phyloP scores from a whole-genome alignment of 371 early-diverging fungal genomes.

The Circinella umbellata region DNA sequence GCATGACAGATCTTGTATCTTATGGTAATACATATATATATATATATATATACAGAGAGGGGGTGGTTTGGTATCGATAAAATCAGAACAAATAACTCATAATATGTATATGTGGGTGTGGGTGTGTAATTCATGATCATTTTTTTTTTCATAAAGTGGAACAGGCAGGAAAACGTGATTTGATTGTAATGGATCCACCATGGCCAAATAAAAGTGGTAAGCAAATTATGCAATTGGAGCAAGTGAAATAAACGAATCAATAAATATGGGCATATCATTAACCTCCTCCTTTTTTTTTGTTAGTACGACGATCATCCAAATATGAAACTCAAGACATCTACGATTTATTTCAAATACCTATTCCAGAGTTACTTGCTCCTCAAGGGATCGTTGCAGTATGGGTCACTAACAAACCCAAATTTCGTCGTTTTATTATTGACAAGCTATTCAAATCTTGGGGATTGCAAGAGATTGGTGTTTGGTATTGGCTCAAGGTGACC shows the following conservation, averaged over 20 bases:
- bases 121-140: no score
- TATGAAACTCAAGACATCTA: conserved; percentile 71
- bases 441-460: conserved; percentile 77
- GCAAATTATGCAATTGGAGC: no score
- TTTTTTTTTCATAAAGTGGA: conserved; percentile 13
- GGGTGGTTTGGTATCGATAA: no score
- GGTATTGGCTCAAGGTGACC: conserved; percentile 77
- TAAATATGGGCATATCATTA: no score
- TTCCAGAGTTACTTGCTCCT: conserved; percentile 40
- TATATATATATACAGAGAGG: neutral
- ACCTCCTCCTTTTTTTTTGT: neutral
- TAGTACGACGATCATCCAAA: conserved; percentile 57
- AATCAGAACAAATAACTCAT: no score
- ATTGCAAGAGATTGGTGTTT: conserved; percentile 55
- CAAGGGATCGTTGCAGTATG: conserved; percentile 66
- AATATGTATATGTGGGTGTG: no score
- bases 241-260: no score
- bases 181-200: conserved; percentile 80
- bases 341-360: conserved; percentile 67
- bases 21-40: conserved; percentile 42
- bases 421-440: conserved; percentile 57
- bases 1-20: conserved; percentile 28
- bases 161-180: conserved; percentile 50
- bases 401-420: conserved; percentile 78
- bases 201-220: conserved; percentile 75